Evolutionary conservation across 495 filamentous ascomycete genomes (phyloP).

Genomic region (Pseudotulostoma volvatum): DNA sequence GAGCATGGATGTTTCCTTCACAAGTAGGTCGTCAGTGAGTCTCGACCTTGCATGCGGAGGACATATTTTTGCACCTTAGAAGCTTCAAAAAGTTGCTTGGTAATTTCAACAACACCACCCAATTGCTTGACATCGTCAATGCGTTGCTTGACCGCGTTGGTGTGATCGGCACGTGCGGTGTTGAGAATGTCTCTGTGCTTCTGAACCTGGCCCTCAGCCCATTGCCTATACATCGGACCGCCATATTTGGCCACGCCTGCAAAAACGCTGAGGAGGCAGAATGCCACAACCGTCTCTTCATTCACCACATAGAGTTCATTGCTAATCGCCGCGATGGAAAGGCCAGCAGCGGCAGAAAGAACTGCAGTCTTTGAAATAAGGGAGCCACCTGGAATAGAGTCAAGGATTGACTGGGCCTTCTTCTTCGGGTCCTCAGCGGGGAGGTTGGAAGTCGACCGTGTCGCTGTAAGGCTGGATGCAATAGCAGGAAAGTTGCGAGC

Average conservation of each 20-base stretch:
- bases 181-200: conserved; percentile 91
- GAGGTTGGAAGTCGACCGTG: conserved; percentile 58
- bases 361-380: conserved; percentile 90
- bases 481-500: conserved; percentile 57
- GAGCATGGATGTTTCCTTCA: conserved; percentile 85
- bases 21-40: conserved; percentile 5
- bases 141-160: conserved; percentile 77
- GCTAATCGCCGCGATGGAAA: conserved; percentile 88
- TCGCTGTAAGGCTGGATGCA: conserved; percentile 42
- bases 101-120: conserved; percentile 82
- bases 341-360: conserved; percentile 78
- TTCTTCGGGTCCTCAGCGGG: conserved; percentile 73
- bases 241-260: conserved; percentile 76
- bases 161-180: conserved; percentile 83
- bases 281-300: conserved; percentile 84
- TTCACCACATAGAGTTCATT: conserved; percentile 99
- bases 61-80: conserved; percentile 83
- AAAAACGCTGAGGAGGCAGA: conserved; percentile 83
- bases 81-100: conserved; percentile 90
- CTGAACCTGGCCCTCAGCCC: conserved; percentile 70
- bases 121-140: conserved; percentile 90
- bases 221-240: conserved; percentile 80
- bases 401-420: conserved; percentile 89
- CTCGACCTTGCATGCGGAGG: conserved; percentile 2
- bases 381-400: conserved; percentile 70